Conservation (phyloP, 371 early-diverging fungal species). For the Mucor irregularis region DNA sequence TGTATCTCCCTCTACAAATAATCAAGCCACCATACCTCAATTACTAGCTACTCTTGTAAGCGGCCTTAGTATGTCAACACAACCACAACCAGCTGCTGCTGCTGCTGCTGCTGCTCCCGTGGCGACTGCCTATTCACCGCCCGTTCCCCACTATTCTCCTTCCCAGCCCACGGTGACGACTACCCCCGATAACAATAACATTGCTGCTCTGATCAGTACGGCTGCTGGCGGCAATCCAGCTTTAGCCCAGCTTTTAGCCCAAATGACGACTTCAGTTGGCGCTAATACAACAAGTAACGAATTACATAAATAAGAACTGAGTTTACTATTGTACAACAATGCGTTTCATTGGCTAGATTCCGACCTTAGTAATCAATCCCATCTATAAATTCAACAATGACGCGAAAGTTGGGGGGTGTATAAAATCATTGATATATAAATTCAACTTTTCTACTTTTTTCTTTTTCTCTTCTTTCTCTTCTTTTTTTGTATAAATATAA, state of each 20-base stretch:
- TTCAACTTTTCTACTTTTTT: conserved; percentile 2
- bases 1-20: background rate
- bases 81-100: background rate
- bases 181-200: conserved; percentile 13
- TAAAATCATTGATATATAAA: too few species aligned
- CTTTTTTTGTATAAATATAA: conserved; percentile 3
- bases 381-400: too few species aligned
- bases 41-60: conserved; percentile 23
- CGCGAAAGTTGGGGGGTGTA: conserved; percentile 11
- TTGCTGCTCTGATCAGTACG: conserved; percentile 27
- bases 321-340: background rate
- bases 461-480: conserved; percentile 18
- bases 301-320: background rate
- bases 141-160: too few species aligned
- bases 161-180: background rate
- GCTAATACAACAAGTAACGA: too few species aligned
- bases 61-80: conserved; percentile 11
- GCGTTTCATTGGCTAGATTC: conserved; percentile 4
- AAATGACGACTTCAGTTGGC: conserved; percentile 8
- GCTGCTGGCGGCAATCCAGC: conserved; percentile 23
- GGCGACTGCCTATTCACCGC: background rate
- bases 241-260: conserved; percentile 15
- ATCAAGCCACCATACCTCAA: conserved; percentile 21
- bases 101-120: background rate
- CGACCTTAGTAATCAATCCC: conserved; percentile 16